phyloP scores from a whole-genome alignment of 495 filamentous ascomycete genomes.

The Neurospora sp. region DNA sequence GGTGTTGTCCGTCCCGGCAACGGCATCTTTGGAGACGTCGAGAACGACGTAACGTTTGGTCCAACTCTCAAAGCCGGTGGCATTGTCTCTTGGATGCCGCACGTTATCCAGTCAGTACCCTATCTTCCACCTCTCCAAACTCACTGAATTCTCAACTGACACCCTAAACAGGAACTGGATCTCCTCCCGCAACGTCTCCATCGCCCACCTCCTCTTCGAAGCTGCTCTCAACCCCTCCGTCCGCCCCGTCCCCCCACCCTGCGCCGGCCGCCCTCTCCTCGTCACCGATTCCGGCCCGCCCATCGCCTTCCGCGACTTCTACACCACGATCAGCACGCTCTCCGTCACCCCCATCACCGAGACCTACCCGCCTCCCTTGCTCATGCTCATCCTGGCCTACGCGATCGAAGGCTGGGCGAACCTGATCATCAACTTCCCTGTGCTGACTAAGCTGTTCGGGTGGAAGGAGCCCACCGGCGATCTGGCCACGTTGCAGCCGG shows the following conservation, averaged over 20 bases:
- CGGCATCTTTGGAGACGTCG: conserved; percentile 41
- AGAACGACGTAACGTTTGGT: conserved; percentile 35
- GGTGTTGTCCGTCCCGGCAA: conserved; percentile 49
- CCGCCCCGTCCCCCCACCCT: conserved; percentile 19
- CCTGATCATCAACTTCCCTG: conserved; percentile 19
- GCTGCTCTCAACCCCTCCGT: conserved; percentile 30
- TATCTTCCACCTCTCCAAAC: background rate
- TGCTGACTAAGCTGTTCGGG: conserved; percentile 27
- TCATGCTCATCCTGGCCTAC: conserved; percentile 38
- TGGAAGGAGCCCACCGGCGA: conserved; percentile 22
- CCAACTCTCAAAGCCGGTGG: conserved; percentile 10
- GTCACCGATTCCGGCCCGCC: conserved; percentile 31
- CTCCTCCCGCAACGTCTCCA: conserved; percentile 44
- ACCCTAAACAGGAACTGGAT: conserved; percentile 31
- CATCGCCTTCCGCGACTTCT: conserved; percentile 23
- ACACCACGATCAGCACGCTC: conserved; percentile 11
- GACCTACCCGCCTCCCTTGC: conserved; percentile 28
- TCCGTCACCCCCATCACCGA: conserved; percentile 20
- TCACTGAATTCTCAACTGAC: background rate
- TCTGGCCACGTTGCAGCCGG: conserved; percentile 41
- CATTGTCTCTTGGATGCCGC: conserved; percentile 33
- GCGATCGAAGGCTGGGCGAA: conserved; percentile 33
- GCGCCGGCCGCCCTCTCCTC: conserved; percentile 33
- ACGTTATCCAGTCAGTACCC: conserved; percentile 30
- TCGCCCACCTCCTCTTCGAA: conserved; percentile 48